Percentiles rank a stretch among this genome's conserved stretches.
Conservation (phyloP, 495 filamentous ascomycete genomes). For the Penicillium ucsense region DNA sequence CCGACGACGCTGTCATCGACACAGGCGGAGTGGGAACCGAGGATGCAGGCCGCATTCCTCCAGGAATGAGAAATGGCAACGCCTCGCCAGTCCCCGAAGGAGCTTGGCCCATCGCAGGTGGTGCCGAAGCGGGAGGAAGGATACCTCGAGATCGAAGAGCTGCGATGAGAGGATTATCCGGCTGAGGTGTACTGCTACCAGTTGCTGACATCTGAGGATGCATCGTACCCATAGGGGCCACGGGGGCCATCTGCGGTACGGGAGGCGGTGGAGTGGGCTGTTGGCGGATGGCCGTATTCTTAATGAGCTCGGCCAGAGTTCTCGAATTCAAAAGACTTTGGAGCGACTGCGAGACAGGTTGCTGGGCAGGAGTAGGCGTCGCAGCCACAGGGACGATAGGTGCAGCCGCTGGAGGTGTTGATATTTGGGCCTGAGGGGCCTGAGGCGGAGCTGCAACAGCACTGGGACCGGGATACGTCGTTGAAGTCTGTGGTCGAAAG, state of each 20-base stretch:
- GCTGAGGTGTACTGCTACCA: constrained; percentile 21
- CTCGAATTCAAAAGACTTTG: constrained; percentile 38
- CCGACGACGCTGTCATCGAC: constrained; percentile 7
- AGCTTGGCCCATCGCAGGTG: constrained; percentile 13
- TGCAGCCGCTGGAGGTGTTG: too few species aligned
- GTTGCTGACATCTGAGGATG: constrained; percentile 4
- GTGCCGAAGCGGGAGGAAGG: constrained; percentile 29
- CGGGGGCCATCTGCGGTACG: constrained; percentile 5
- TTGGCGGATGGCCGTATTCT: constrained; percentile 36
- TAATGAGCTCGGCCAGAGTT: constrained; percentile 41
- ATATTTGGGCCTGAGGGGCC: neutral
- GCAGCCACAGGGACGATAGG: neutral
- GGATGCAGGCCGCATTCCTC: constrained; percentile 28
- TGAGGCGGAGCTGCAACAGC: constrained; percentile 5
- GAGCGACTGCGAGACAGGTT: constrained; percentile 28
- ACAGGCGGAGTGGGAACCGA: constrained; percentile 22
- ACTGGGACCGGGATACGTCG: constrained; percentile 8
- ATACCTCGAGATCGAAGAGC: constrained; percentile 39
- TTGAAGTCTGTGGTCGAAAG: constrained; percentile 34
- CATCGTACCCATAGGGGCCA: too few species aligned
- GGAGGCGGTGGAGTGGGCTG: constrained; percentile 27
- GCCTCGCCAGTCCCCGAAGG: constrained; percentile 12
- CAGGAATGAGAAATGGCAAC: constrained; percentile 35
- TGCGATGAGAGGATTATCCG: constrained; percentile 38
- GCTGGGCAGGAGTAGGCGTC: constrained; percentile 22